These are phyloP conservation scores for Xylaria sp. DNA, from an alignment of 2,329 filamentous ascomycete species.

Conservation along the genomic window DNA sequence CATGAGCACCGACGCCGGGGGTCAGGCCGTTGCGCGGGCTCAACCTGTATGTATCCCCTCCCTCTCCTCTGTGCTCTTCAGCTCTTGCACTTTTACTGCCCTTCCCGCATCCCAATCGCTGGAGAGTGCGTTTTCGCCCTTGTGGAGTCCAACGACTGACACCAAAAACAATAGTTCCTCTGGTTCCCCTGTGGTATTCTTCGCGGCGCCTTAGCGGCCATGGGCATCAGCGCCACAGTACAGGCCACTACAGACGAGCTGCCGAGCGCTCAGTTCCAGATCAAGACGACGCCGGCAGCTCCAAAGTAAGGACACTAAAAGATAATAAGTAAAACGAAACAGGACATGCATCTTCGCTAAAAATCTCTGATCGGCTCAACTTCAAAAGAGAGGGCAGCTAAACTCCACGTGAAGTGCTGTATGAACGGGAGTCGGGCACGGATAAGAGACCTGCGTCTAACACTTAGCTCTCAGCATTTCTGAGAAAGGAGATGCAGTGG, in stretches of 20 bases:
- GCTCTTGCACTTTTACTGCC: slow-evolving; percentile 1
- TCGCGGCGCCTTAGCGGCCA: slow-evolving; percentile 86
- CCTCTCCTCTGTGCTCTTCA: slow-evolving; percentile 14
- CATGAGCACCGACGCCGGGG: slow-evolving; percentile 85
- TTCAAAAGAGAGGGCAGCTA: too few relatives aligned
- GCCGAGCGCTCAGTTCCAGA: slow-evolving; percentile 92
- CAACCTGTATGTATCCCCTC: slow-evolving; percentile 73
- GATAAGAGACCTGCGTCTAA: background rate
- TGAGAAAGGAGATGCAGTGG: background rate
- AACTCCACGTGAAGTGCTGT: background rate
- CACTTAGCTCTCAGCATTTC: background rate
- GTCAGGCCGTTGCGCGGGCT: slow-evolving; percentile 77
- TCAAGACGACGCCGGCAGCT: slow-evolving; percentile 77
- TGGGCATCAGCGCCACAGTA: slow-evolving; percentile 91
- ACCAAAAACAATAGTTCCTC: slow-evolving; percentile 71
- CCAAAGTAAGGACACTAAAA: slow-evolving; percentile 22
- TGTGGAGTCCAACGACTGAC: background rate
- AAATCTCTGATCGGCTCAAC: background rate
- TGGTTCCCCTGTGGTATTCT: slow-evolving; percentile 97
- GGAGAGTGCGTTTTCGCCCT: background rate
- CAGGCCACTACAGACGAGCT: slow-evolving; percentile 90
- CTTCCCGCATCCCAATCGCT: background rate
- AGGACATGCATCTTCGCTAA: background rate
- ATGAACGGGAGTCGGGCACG: background rate
- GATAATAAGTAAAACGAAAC: background rate